Evolutionary conservation across 2,329 filamentous ascomycete species (phyloP).

Genomic region (Aspergillus japonicus): DNA sequence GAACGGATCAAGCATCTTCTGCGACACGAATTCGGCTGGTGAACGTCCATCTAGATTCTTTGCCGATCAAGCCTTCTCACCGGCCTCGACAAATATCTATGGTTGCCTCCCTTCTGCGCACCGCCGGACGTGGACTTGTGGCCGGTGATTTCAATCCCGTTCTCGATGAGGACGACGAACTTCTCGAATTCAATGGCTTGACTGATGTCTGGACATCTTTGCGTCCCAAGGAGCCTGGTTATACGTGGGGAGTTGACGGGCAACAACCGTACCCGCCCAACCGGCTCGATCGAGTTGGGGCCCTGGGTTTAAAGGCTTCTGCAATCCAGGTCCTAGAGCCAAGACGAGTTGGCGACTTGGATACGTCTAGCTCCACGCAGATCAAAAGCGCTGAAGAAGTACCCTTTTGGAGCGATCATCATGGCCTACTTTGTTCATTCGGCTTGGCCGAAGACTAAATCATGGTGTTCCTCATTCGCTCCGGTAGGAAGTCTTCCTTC

Average conservation of each 20-base stretch:
- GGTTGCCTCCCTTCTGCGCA: conserved; percentile 2
- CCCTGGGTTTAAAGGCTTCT: no score
- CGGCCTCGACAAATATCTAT: conserved; percentile 4
- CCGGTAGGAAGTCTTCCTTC: no score
- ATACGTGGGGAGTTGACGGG: not conserved
- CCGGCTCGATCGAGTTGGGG: not conserved
- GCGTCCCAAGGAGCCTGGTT: not conserved
- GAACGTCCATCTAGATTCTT: conserved; percentile 2
- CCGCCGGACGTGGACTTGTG: not conserved
- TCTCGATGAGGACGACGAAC: not conserved
- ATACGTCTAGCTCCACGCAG: no score
- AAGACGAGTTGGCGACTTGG: no score
- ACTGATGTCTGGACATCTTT: not conserved
- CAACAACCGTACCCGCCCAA: not conserved
- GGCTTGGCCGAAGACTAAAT: no score
- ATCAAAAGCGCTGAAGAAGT: no score
- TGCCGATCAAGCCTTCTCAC: conserved; percentile 3
- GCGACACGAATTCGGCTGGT: not conserved
- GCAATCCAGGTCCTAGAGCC: no score
- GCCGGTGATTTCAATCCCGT: conserved; percentile 1
- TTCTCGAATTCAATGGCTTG: no score
- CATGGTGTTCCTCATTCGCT: no score
- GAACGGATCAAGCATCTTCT: no score
- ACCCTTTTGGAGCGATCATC: no score
- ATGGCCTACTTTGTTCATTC: no score